Conservation (phyloP, 140 eudicot genomes). For the Bidens hawaiensis region DNA sequence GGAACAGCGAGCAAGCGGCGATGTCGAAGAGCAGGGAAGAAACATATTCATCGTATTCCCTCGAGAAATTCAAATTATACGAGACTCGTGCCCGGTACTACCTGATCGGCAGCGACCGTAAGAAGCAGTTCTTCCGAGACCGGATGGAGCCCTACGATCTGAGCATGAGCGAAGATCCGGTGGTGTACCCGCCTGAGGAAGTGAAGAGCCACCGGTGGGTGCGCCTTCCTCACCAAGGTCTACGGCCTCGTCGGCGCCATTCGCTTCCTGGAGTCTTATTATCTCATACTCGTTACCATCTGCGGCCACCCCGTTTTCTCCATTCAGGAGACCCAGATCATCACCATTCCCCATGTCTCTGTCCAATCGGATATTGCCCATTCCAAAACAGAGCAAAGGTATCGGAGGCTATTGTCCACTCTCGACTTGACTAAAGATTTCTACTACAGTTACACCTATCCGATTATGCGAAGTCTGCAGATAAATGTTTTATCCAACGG, state of each 20-base stretch:
- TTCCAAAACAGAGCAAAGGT: constrained; percentile 94
- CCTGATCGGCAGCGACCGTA: constrained; percentile 87
- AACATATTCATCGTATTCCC: constrained; percentile 41
- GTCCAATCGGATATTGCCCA: constrained; percentile 86
- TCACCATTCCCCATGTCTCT: constrained; percentile 79
- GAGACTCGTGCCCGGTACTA: constrained; percentile 91
- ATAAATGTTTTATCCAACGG: constrained; percentile 66
- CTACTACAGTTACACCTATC: constrained; percentile 92
- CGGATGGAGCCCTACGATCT: constrained; percentile 87
- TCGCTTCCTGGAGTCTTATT: constrained; percentile 79
- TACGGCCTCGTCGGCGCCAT: constrained; percentile 96
- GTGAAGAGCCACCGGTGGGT: constrained; percentile 92
- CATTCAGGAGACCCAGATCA: constrained; percentile 78
- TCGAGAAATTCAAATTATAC: constrained; percentile 88
- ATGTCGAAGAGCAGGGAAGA: too few species aligned
- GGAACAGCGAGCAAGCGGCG: too few species aligned
- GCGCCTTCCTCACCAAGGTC: constrained; percentile 68
- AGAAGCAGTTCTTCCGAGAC: constrained; percentile 69
- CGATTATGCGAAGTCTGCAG: constrained; percentile 87
- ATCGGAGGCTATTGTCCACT: constrained; percentile 90
- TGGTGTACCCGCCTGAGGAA: constrained; percentile 82
- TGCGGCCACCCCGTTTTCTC: constrained; percentile 94
- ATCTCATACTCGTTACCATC: constrained; percentile 74
- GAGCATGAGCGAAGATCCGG: constrained; percentile 88
- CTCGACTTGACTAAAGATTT: constrained; percentile 93